These are phyloP conservation scores for Paradendryphiella salina DNA, from an alignment of 2,329 filamentous ascomycete genomes.

Conservation along the genomic window DNA sequence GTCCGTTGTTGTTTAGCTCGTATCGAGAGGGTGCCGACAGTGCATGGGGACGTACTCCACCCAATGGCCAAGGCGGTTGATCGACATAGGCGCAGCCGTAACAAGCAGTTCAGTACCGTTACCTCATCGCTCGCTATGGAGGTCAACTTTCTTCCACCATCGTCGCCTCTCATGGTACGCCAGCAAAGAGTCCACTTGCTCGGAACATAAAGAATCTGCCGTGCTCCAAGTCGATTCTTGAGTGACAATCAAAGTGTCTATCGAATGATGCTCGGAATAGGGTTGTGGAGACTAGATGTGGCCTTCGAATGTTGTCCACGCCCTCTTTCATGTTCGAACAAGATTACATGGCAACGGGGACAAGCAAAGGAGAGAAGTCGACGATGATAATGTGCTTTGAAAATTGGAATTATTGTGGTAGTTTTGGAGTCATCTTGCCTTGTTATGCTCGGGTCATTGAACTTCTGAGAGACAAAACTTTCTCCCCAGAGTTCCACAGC, in stretches of 20 bases:
- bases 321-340: not conserved
- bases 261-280: not conserved
- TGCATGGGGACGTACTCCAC: conserved; percentile 43
- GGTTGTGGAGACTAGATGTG: not conserved
- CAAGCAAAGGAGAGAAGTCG: not conserved
- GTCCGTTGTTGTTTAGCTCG: conserved; percentile 49
- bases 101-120: conserved; percentile 15
- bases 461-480: not conserved
- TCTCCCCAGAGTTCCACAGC: not conserved
- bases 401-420: not conserved
- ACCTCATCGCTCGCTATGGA: conserved; percentile 10
- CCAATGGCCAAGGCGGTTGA: conserved; percentile 48
- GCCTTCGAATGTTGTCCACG: not conserved
- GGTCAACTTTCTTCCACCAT: not conserved
- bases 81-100: conserved; percentile 18
- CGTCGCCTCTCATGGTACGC: conserved; percentile 3
- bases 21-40: conserved; percentile 39
- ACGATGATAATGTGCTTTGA: conserved; percentile 1
- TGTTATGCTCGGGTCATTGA: not conserved
- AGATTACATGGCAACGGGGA: not conserved
- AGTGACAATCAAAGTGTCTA: not conserved
- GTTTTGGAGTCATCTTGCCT: conserved; percentile 1
- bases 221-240: not conserved
- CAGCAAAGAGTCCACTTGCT: not conserved
- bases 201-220: not conserved